A percentile compares a stretch with the other conserved stretches of the same genome.
Conservation (phyloP, 2,329 filamentous ascomycete genomes). For the Nothomitra cinnamomea region DNA sequence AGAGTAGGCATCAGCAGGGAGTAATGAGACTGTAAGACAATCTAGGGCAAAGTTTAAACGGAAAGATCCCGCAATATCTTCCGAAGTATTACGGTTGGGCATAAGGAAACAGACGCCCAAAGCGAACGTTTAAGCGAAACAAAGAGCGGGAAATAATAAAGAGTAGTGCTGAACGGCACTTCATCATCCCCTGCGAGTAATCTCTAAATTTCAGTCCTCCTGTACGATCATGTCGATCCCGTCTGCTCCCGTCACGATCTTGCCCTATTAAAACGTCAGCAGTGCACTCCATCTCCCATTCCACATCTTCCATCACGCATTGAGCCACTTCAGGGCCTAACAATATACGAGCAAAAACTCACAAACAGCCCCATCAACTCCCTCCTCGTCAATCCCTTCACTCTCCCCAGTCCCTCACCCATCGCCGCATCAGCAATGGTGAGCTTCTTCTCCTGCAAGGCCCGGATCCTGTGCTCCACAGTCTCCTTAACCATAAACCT, state of each 20-base stretch:
- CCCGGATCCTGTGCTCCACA: slow-evolving; percentile 66
- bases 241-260: background rate
- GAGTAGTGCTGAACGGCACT: too few relatives aligned
- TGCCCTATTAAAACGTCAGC: background rate
- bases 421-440: slow-evolving; percentile 28
- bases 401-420: slow-evolving; percentile 57
- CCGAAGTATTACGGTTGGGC: too few relatives aligned
- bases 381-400: slow-evolving; percentile 33
- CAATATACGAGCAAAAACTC: slow-evolving; percentile 9
- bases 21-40: too few relatives aligned
- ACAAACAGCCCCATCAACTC: slow-evolving; percentile 18
- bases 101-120: too few relatives aligned
- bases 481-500: slow-evolving; percentile 63
- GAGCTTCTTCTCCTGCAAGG: slow-evolving; percentile 64
- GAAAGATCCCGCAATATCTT: too few relatives aligned
- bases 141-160: too few relatives aligned
- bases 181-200: too few relatives aligned
- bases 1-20: too few relatives aligned
- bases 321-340: background rate
- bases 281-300: background rate
- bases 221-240: slow-evolving; percentile 1
- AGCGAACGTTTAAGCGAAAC: too few relatives aligned
- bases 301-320: background rate
- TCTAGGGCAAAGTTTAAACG: too few relatives aligned
- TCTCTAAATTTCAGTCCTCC: too few relatives aligned